These are phyloP conservation scores for Fusarium sp. DNA, from an alignment of 2,329 filamentous ascomycete genomes.

Conservation along the genomic window DNA sequence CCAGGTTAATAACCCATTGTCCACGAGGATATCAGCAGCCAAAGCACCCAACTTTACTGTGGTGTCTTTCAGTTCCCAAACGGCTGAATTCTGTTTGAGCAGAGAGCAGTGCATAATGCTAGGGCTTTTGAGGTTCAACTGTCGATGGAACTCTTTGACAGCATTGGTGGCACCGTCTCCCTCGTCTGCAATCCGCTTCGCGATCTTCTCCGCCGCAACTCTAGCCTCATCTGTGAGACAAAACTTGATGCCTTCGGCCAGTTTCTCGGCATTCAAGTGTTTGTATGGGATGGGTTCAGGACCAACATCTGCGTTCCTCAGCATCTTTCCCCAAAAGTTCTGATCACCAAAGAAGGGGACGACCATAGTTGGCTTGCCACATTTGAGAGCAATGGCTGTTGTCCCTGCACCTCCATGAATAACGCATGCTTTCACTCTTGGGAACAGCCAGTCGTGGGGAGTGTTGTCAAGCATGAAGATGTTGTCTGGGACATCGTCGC, in stretches of 20 bases:
- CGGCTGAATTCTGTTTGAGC: slow-evolving; percentile 68
- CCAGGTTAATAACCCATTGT: slow-evolving; percentile 69
- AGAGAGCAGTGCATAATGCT: slow-evolving; percentile 72
- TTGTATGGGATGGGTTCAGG: slow-evolving; percentile 75
- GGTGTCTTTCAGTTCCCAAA: slow-evolving; percentile 71
- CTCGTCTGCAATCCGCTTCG: slow-evolving; percentile 66
- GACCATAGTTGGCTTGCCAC: slow-evolving; percentile 76
- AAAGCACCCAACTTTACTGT: slow-evolving; percentile 68
- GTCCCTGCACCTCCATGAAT: slow-evolving; percentile 84
- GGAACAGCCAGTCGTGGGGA: slow-evolving; percentile 82
- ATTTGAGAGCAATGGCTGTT: slow-evolving; percentile 77
- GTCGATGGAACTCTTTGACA: slow-evolving; percentile 71
- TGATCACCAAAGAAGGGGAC: slow-evolving; percentile 85
- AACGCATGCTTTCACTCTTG: slow-evolving; percentile 70
- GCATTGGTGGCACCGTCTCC: slow-evolving; percentile 77
- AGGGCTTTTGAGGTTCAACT: slow-evolving; percentile 62
- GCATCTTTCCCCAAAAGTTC: slow-evolving; percentile 79
- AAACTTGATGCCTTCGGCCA: slow-evolving; percentile 76
- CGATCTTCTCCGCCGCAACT: slow-evolving; percentile 66
- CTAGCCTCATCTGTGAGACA: slow-evolving; percentile 70
- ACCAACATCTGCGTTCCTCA: slow-evolving; percentile 70
- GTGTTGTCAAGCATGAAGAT: slow-evolving; percentile 78
- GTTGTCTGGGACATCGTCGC: slow-evolving; percentile 65
- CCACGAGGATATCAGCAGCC: slow-evolving; percentile 71
- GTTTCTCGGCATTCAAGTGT: slow-evolving; percentile 66